phyloP scores from a whole-genome alignment of 2,329 filamentous ascomycete genomes.

The Hypomyces rosellus region DNA sequence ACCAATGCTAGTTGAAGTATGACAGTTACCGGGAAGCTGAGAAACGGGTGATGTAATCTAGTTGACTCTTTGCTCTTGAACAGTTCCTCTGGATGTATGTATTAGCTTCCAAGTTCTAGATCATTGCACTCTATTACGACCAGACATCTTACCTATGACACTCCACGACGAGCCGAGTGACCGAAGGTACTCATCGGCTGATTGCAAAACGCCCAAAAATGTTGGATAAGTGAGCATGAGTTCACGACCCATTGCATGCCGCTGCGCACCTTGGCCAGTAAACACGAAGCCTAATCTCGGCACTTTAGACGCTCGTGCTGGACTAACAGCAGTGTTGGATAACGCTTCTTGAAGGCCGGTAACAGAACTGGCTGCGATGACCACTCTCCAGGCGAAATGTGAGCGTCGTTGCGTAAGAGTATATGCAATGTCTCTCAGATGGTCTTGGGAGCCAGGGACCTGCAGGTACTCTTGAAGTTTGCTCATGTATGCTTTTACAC shows the following conservation, averaged over 20 bases:
- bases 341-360: constrained; percentile 7
- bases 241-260: constrained; percentile 24
- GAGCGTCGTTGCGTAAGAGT: not conserved
- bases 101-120: too few relatives aligned
- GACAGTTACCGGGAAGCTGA: constrained; percentile 1
- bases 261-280: constrained; percentile 30
- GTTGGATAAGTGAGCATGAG: not conserved
- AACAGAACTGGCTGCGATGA: not conserved
- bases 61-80: not conserved
- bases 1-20: constrained; percentile 3
- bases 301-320: not conserved
- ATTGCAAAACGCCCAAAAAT: not conserved
- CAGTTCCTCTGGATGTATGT: not conserved
- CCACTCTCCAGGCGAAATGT: not conserved
- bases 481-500: too few relatives aligned
- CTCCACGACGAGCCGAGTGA: not conserved
- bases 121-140: too few relatives aligned
- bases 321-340: not conserved
- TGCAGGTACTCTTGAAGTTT: too few relatives aligned
- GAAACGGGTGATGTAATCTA: not conserved
- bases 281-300: constrained; percentile 17
- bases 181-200: not conserved
- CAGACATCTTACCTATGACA: not conserved
- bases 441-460: not conserved
- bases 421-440: not conserved